Conservation (phyloP, 768 basidiomycete genomes). For the Tylopilus felleus region DNA sequence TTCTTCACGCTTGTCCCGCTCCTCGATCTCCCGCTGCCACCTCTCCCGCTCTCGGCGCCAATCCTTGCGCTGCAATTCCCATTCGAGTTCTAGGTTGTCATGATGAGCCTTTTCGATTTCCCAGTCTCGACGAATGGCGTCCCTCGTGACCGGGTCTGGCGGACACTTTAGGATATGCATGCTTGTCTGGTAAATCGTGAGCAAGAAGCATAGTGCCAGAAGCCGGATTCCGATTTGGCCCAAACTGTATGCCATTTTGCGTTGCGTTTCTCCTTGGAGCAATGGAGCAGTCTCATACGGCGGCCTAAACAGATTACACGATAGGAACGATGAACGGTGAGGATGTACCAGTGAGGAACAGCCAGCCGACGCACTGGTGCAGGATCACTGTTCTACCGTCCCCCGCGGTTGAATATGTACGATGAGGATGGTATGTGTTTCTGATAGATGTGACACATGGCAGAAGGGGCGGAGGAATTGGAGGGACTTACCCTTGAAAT, state of each 20-base stretch:
- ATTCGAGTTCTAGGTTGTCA: background rate
- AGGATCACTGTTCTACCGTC: background rate
- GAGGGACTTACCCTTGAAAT: background rate
- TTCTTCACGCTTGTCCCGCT: slow-evolving; percentile 17
- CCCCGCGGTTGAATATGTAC: too few relatives aligned
- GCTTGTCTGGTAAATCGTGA: background rate
- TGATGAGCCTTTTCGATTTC: slow-evolving; percentile 3
- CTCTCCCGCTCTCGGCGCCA: slow-evolving; percentile 9
- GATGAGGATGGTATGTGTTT: background rate
- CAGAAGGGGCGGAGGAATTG: too few relatives aligned
- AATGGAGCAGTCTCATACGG: background rate
- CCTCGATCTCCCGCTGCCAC: slow-evolving; percentile 17
- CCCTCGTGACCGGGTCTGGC: slow-evolving; percentile 1
- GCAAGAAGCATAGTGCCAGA: background rate
- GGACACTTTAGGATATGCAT: slow-evolving; percentile 8
- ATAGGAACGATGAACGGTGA: background rate
- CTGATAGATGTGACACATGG: background rate
- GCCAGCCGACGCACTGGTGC: background rate
- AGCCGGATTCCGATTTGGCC: background rate
- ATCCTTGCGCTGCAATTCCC: background rate
- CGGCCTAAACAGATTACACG: background rate
- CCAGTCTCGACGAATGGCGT: slow-evolving; percentile 6
- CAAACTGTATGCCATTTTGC: background rate
- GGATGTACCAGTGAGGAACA: too few relatives aligned
- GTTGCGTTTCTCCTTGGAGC: background rate